A percentile compares a stretch with the other conserved stretches of the same genome.
Conservation (phyloP, 805 yeast species). For the Vanderwaltozyma verrucispora region DNA sequence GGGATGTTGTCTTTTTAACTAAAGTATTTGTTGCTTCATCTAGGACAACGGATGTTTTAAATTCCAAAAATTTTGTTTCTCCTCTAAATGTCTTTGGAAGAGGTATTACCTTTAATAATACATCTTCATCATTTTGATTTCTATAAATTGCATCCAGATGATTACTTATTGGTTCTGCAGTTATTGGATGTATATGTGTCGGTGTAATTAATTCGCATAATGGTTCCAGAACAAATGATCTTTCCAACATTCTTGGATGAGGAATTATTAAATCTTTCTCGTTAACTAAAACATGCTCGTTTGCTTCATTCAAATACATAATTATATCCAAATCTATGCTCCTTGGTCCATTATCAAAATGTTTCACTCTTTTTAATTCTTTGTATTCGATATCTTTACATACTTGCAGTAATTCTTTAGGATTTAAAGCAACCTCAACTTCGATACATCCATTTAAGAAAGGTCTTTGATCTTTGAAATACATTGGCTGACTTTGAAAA, state of each 20-base stretch:
- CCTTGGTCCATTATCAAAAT: conserved; percentile 86
- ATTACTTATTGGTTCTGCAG: conserved; percentile 67
- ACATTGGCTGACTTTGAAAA: conserved; percentile 91
- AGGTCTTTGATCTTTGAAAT: conserved; percentile 63
- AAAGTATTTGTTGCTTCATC: conserved; percentile 36
- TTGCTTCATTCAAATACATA: conserved; percentile 37
- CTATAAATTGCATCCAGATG: conserved; percentile 50
- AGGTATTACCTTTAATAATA: conserved; percentile 44
- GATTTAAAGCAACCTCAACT: conserved; percentile 49
- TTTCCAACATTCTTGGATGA: conserved; percentile 77
- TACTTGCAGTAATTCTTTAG: conserved; percentile 48
- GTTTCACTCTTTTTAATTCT: conserved; percentile 58
- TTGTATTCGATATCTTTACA: conserved; percentile 74
- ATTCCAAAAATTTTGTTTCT: conserved; percentile 14
- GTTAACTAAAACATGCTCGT: conserved; percentile 37
- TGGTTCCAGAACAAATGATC: conserved; percentile 86
- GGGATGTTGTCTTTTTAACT: conserved; percentile 17
- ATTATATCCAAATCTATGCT: conserved; percentile 83
- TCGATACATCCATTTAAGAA: conserved; percentile 79
- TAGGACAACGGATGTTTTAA: conserved; percentile 28
- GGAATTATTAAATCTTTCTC: conserved; percentile 60
- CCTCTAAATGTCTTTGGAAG: conserved; percentile 10
- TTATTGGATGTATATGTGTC: conserved; percentile 64
- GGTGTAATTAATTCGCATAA: conserved; percentile 71
- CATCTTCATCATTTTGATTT: conserved; percentile 39